Percentiles rank a stretch among this genome's conserved stretches.
Evolutionary conservation across 2,329 filamentous ascomycete species (phyloP).

Genomic region (Geosmithia flava): DNA sequence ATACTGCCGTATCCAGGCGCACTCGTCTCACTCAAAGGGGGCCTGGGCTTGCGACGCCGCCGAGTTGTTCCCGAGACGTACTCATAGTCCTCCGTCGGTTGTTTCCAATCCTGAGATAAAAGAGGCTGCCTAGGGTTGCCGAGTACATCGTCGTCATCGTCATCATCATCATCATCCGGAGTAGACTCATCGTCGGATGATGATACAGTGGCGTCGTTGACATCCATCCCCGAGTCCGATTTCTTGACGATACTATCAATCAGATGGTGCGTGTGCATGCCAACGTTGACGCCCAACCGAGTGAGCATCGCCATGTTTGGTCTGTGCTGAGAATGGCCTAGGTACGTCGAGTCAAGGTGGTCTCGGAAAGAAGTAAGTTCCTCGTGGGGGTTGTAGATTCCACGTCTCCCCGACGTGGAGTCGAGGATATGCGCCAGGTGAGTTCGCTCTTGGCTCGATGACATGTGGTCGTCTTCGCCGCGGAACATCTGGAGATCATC

Average conservation of each 20-base stretch:
- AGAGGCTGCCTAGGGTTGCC: background rate
- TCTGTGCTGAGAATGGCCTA: constrained; percentile 49
- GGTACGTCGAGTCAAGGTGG: constrained; percentile 41
- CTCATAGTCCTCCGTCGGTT: background rate
- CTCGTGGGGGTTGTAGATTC: constrained; percentile 30
- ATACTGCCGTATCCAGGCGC: constrained; percentile 16
- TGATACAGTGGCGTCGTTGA: constrained; percentile 7
- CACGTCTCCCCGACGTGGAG: constrained; percentile 26
- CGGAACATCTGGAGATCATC: constrained; percentile 52
- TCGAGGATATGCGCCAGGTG: constrained; percentile 31
- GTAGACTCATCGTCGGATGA: constrained; percentile 12
- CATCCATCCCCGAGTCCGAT: constrained; percentile 7
- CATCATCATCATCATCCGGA: constrained; percentile 14
- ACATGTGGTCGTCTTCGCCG: constrained; percentile 23
- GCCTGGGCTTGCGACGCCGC: background rate
- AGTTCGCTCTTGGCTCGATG: constrained; percentile 27
- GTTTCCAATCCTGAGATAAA: background rate
- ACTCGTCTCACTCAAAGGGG: background rate
- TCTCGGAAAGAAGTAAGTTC: constrained; percentile 5
- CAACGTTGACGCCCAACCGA: constrained; percentile 53
- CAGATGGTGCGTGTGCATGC: constrained; percentile 65
- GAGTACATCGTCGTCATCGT: constrained; percentile 9
- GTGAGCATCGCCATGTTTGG: constrained; percentile 38
- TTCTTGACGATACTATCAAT: constrained; percentile 45
- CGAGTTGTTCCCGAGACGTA: background rate